phyloP scores from a whole-genome alignment of 106 monocot species.

The Vanilla planifolia region DNA sequence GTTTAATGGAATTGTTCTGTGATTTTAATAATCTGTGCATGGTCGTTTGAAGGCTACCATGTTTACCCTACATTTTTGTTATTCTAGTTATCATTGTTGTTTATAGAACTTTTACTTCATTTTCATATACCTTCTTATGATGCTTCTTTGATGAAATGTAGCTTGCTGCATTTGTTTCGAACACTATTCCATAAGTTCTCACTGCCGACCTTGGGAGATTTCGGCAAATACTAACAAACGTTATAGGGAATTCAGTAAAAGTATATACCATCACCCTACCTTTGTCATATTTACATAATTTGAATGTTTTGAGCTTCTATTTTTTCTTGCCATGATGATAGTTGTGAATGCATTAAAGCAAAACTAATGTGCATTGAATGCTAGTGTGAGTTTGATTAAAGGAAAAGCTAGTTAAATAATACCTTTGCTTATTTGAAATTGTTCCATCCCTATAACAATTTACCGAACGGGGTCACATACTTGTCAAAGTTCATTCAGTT shows the following conservation, averaged over 20 bases:
- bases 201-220: constrained; percentile 91
- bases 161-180: constrained; percentile 94
- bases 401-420: neutral
- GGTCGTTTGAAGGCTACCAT: too few species aligned
- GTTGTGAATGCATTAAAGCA: neutral
- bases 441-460: constrained; percentile 35
- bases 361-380: neutral
- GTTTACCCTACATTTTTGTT: too few species aligned
- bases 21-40: too few species aligned
- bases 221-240: constrained; percentile 95
- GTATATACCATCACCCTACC: constrained; percentile 22
- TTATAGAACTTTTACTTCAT: too few species aligned
- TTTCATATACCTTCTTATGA: constrained; percentile 2
- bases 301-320: too few species aligned
- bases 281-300: neutral
- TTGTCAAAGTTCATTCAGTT: constrained; percentile 79
- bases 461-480: constrained; percentile 90
- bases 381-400: neutral
- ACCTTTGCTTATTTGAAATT: neutral
- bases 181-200: constrained; percentile 68
- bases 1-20: too few species aligned
- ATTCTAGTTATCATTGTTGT: too few species aligned
- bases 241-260: constrained; percentile 94
- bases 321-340: neutral
- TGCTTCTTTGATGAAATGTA: constrained; percentile 24